A percentile compares a stretch with the other conserved stretches of the same genome.
Conservation (phyloP, 2,329 filamentous ascomycete species). For the Diaporthe longicolla region DNA sequence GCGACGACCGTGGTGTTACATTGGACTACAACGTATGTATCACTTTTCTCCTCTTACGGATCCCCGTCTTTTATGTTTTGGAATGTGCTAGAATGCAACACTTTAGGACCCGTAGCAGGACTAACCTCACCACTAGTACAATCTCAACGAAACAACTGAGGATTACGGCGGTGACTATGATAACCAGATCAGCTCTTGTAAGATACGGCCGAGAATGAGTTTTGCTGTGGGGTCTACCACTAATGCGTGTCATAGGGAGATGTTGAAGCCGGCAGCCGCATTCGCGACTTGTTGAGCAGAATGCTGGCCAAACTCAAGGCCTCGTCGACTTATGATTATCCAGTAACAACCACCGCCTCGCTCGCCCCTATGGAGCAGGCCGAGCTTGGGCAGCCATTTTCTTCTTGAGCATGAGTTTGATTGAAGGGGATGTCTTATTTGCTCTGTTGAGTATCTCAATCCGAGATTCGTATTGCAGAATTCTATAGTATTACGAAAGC, state of each 20-base stretch:
- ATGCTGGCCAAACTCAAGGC: too few relatives aligned
- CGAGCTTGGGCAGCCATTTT: not conserved
- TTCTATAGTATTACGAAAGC: not conserved
- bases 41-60: too few relatives aligned
- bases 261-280: not conserved
- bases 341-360: too few relatives aligned
- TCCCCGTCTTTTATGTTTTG: too few relatives aligned
- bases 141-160: not conserved
- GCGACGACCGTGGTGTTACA: constrained; percentile 11
- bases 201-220: not conserved
- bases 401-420: not conserved
- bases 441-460: not conserved
- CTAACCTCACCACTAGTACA: too few relatives aligned
- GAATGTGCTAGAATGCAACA: too few relatives aligned
- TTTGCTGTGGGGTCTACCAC: not conserved
- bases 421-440: not conserved
- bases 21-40: not conserved
- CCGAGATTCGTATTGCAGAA: not conserved
- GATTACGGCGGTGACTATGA: constrained; percentile 18
- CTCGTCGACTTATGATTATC: too few relatives aligned
- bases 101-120: too few relatives aligned
- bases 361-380: not conserved
- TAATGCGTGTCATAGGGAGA: not conserved
- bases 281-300: not conserved
- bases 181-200: constrained; percentile 19